phyloP scores from a whole-genome alignment of 202 grass and related monocot species.

The Dendrocalamus latiflorus region DNA sequence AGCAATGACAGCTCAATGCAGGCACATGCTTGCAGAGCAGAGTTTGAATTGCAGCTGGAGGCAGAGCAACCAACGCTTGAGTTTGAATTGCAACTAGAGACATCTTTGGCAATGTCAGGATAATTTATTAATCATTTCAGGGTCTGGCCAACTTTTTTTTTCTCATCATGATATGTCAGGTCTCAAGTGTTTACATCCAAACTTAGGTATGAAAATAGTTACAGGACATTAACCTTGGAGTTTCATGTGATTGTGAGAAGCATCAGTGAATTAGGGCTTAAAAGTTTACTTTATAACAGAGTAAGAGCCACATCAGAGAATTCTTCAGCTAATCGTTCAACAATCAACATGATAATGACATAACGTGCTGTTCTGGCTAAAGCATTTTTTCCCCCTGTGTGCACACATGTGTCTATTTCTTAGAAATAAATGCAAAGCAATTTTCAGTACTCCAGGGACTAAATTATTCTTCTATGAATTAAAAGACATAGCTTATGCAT shows the following conservation, averaged over 20 bases:
- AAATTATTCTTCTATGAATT: neutral
- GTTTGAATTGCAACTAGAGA: neutral
- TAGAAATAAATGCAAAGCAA: neutral
- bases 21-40: slow-evolving; percentile 1
- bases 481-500: too few species aligned
- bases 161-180: neutral
- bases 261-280: neutral
- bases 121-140: neutral
- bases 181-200: neutral
- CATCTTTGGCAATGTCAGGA: neutral
- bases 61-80: neutral
- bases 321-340: neutral
- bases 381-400: neutral
- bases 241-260: neutral
- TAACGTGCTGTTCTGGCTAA: neutral
- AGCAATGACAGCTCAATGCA: neutral
- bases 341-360: neutral
- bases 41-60: neutral
- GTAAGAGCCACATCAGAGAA: neutral
- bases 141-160: neutral
- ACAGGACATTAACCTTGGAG: neutral
- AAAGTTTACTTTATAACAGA: neutral
- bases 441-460: neutral
- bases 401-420: neutral
- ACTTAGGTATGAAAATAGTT: neutral